Evolutionary conservation across 805 yeast genomes (phyloP).

Genomic region (Pichia membranifaciens): DNA sequence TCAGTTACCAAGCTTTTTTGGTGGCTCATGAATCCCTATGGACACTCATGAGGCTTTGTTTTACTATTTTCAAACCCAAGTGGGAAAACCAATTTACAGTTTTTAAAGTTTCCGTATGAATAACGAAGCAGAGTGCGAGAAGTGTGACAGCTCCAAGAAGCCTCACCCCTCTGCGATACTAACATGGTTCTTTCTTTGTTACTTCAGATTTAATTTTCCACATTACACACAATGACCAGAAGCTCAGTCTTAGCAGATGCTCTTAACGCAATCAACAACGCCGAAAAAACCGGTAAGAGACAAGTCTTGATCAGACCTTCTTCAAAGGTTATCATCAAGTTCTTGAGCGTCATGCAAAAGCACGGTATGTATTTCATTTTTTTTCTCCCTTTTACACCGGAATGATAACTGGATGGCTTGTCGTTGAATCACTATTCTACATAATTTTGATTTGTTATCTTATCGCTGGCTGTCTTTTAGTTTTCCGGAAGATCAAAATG

Average conservation of each 20-base stretch:
- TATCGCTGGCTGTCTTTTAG: slow-evolving; percentile 97
- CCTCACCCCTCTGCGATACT: background rate
- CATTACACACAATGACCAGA: slow-evolving; percentile 72
- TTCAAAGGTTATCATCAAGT: slow-evolving; percentile 96
- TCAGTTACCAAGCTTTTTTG: background rate
- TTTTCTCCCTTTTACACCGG: slow-evolving; percentile 46
- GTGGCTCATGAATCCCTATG: slow-evolving; percentile 40
- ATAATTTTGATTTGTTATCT: slow-evolving; percentile 23
- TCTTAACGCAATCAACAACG: slow-evolving; percentile 96
- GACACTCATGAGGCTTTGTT: slow-evolving; percentile 43
- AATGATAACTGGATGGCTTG: slow-evolving; percentile 98
- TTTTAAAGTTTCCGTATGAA: too few species aligned
- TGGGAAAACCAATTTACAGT: too few species aligned
- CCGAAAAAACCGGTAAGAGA: slow-evolving; percentile 99
- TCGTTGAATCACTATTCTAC: slow-evolving; percentile 39
- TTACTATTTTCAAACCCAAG: too few species aligned
- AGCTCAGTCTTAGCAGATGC: slow-evolving; percentile 98
- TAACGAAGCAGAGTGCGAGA: too few species aligned
- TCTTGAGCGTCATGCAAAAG: slow-evolving; percentile 94
- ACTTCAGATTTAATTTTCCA: slow-evolving; percentile 6
- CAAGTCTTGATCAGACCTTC: slow-evolving; percentile 98
- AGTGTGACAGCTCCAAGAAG: too few species aligned
- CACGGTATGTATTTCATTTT: slow-evolving; percentile 60
- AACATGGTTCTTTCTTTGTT: slow-evolving; percentile 16
- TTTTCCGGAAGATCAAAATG: slow-evolving; percentile 74